phyloP scores from a whole-genome alignment of 2,329 filamentous ascomycete species.

The Exophiala spinifera region DNA sequence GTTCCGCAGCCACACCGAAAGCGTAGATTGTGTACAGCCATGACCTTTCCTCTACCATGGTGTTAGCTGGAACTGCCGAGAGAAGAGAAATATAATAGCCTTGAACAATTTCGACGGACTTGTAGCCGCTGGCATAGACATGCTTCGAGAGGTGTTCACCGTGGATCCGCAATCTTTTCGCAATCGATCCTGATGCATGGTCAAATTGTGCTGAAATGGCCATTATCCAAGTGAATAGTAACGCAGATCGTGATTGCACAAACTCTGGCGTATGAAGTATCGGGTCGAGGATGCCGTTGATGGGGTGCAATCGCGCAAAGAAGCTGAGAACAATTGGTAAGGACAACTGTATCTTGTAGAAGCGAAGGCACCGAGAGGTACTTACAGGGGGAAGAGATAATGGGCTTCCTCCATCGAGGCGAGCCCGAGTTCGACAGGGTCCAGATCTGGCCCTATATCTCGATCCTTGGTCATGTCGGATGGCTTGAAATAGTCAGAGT shows the following conservation, averaged over 20 bases:
- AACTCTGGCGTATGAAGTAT: constrained; percentile 32
- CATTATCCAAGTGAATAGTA: constrained; percentile 35
- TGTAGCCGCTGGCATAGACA: constrained; percentile 32
- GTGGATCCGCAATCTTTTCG: constrained; percentile 31
- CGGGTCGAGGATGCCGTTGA: constrained; percentile 35
- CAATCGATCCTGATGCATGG: constrained; percentile 23
- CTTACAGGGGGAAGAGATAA: constrained; percentile 32
- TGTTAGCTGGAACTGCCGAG: constrained; percentile 31
- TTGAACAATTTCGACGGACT: constrained; percentile 35
- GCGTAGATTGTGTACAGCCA: constrained; percentile 35
- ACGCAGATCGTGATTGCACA: constrained; percentile 30
- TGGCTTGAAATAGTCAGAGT: constrained; percentile 30
- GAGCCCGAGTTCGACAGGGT: constrained; percentile 33
- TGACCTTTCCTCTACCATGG: constrained; percentile 30
- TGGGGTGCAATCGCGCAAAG: constrained; percentile 31
- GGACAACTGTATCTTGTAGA: no score
- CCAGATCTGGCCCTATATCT: constrained; percentile 32
- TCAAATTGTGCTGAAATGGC: constrained; percentile 34
- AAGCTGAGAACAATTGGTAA: constrained; percentile 26
- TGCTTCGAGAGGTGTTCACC: constrained; percentile 33
- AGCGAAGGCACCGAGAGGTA: neutral
- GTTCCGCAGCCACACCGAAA: constrained; percentile 31
- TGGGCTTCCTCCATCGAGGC: constrained; percentile 33
- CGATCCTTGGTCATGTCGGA: constrained; percentile 10
- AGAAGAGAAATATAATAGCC: constrained; percentile 35